Evolutionary conservation across 1,284 basidiomycete genomes (phyloP), one percentile per base, ranked within the genome.

Genomic region (Quambalaria eucalypti): DNA sequence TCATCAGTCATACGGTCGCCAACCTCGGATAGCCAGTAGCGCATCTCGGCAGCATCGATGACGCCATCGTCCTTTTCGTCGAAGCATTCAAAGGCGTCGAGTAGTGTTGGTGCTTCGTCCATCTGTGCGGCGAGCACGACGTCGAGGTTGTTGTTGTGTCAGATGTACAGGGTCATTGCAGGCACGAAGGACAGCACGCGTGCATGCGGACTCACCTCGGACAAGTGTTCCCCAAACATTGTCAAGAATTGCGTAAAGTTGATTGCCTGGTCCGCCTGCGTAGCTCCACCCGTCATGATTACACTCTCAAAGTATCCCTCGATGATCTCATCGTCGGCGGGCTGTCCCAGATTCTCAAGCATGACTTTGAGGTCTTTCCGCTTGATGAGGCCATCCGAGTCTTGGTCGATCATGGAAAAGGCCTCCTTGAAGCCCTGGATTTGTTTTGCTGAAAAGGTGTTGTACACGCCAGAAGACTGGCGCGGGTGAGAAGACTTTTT

Each of bases 341-440:
- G 14, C 59, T 61, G 19, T 56, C 73, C 76, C 23, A 77, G 67
- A 33, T 71, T 73, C 1, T 49, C 48, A 19, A 77, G 66, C 61
- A 76, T 65, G 9, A 62, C 61, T 0, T 61, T 56, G 19, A 78
- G 54, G 51, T 78, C 76, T 23, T 38, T 23, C 38, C 65, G 58
- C 9, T 64, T 64, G 59, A 78, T 73, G 44, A 71, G 50, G 4
- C 76, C 76, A 56, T 78, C 76, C 7, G 59, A 57, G 54, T 77
- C 71, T 30, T 73, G 64, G 53, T 78, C 77, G 52, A 77, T 67
- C 57, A 76, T 65, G 50, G 62, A 67, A 61, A 78, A 78, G 1
- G 77, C 77, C 48, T 78, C 77, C 48, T 76, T 73, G 66, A 78
- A 76, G 25, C 71, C 69, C 54, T 76, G 69, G 51, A 78, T 74